Conservation (phyloP, 257 asterid species). For the Penstemon newberryi region DNA sequence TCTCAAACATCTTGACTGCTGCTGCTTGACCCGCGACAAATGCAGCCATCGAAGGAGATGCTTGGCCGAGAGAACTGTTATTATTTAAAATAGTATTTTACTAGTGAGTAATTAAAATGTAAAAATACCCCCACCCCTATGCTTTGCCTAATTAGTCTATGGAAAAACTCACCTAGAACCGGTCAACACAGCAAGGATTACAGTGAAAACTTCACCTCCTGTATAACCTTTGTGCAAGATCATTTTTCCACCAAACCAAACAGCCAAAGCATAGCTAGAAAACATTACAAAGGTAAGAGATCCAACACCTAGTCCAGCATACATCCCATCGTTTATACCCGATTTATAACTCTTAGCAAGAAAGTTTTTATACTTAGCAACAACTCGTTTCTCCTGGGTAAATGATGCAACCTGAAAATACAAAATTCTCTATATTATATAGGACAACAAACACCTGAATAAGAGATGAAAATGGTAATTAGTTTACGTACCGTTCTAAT, state of each 20-base stretch:
- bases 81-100: no score
- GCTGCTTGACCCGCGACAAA: conserved; percentile 48
- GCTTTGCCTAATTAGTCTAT: no score
- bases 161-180: conserved; percentile 40
- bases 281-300: conserved; percentile 9
- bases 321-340: conserved; percentile 22
- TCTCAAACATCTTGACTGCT: conserved; percentile 47
- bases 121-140: no score
- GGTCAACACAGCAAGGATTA: conserved; percentile 28
- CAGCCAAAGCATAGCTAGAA: conserved; percentile 37
- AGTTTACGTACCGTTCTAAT: conserved; percentile 42
- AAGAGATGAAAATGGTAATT: no score
- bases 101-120: no score
- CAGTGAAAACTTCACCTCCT: conserved; percentile 40
- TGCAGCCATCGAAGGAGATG: conserved; percentile 42
- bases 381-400: conserved; percentile 42
- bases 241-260: conserved; percentile 49
- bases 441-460: no score
- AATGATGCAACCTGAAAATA: conserved; percentile 44
- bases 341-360: conserved; percentile 32
- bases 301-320: conserved; percentile 37
- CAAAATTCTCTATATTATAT: no score
- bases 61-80: conserved; percentile 38
- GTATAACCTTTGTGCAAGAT: conserved; percentile 37
- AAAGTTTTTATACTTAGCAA: conserved; percentile 31